Base-by-base conservation (phyloP, 2,329 filamentous ascomycete species). In the Botrytis hyacinthi region DNA sequence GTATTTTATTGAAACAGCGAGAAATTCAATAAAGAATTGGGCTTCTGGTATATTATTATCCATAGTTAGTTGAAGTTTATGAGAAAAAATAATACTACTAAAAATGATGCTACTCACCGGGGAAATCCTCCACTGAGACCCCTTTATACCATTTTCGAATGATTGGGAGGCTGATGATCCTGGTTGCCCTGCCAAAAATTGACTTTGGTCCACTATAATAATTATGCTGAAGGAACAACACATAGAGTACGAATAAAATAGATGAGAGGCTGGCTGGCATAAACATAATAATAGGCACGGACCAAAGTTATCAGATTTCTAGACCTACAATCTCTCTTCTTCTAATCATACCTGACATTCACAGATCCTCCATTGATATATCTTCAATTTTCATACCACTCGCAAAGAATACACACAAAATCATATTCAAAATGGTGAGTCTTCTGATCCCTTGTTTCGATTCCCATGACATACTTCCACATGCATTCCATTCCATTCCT, bases 281-380 rank as follows among this genome's bases (percentile, higher is more conserved):
- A n/a, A n/a, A 62, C 63, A 66, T 37, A 66, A 63, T 37, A 40
- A 37, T 40, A 32, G 42, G 69, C 57, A 71, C 69, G 69, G 69
- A 63, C 69, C 57, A 63, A 35, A 62, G 20, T 20, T 8, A 29
- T 8, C 12, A 37, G 61, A 54, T 54, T 54, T 54, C 51, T 29
- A 54, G 51, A 54, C n/a, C 51, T 54, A 54, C 51, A 54, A 54
- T 44, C 44, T 48, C 29, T 62, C n/a, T 40, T 26, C 54, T 40
- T 57, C 46, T 20, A 29, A 54, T 54, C 51, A 54, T 29, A 54
- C 51, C 26, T 54, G 5, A 12, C 9, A 32, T 3, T 51, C 14
- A 29, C 14, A 40, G 14, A 29, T 51, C 48, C 44, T 29, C 12
- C n/a, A 18, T 54, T 18, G 57, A 46, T 51, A 67, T 54, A 67